Evolutionary conservation across 1,284 basidiomycete species (phyloP).

Genomic region (Polyporus tsugae): DNA sequence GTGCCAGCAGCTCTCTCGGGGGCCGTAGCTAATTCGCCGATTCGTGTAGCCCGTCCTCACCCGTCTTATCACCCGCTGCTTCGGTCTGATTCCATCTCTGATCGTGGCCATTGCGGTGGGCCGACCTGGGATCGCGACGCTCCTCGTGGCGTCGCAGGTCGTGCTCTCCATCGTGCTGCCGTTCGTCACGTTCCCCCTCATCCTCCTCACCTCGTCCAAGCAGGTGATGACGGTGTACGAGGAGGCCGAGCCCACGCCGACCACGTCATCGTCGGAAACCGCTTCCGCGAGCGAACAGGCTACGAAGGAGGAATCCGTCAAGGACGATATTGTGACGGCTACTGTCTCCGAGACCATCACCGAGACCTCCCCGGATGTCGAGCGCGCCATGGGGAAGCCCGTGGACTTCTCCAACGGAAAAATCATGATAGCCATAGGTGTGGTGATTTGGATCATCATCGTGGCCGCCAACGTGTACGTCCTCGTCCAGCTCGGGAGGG

Average conservation of each 20-base stretch:
- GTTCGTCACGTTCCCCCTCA: constrained; percentile 82
- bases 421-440: constrained; percentile 61
- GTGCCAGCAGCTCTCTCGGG: not conserved
- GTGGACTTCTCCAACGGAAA: constrained; percentile 71
- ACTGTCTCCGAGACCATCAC: constrained; percentile 2
- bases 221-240: constrained; percentile 70
- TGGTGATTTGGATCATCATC: constrained; percentile 66
- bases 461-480: constrained; percentile 75
- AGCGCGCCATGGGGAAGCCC: constrained; percentile 38
- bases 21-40: constrained; percentile 17
- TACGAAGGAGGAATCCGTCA: not conserved
- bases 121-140: constrained; percentile 74
- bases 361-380: constrained; percentile 3
- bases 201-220: constrained; percentile 77
- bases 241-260: constrained; percentile 27
- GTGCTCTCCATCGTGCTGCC: constrained; percentile 88
- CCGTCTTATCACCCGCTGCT: constrained; percentile 82
- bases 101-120: constrained; percentile 83
- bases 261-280: constrained; percentile 10
- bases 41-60: constrained; percentile 73
- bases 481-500: constrained; percentile 54
- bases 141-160: constrained; percentile 92
- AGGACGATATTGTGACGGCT: not conserved
- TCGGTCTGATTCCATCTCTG: constrained; percentile 88
- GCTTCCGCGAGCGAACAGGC: constrained; percentile 4